phyloP scores from a whole-genome alignment of 2,329 filamentous ascomycete species.

The Trichoderma afroharzianum region DNA sequence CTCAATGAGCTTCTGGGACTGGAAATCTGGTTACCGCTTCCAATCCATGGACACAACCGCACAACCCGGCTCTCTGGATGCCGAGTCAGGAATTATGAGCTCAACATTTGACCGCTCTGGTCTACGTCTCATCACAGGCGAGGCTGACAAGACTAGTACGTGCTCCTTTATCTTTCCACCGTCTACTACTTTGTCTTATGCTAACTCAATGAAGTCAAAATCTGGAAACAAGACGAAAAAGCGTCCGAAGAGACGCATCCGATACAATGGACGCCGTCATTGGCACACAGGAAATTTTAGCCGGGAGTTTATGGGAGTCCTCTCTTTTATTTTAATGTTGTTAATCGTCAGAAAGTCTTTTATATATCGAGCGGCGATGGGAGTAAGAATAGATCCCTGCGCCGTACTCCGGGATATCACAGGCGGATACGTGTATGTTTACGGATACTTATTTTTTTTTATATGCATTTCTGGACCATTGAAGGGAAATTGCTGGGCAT shows the following conservation, averaged over 20 bases:
- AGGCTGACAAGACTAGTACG: conserved; percentile 90
- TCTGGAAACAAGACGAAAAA: conserved; percentile 91
- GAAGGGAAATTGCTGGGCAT: background rate
- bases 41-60: conserved; percentile 87
- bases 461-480: background rate
- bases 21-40: conserved; percentile 93
- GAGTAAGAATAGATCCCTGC: background rate
- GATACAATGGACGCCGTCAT: conserved; percentile 82
- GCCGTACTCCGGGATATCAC: background rate
- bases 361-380: background rate
- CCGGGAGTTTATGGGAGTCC: background rate
- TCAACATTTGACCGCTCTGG: conserved; percentile 90
- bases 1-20: conserved; percentile 97
- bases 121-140: conserved; percentile 83
- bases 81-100: conserved; percentile 92
- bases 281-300: conserved; percentile 73
- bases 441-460: background rate
- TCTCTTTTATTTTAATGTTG: background rate
- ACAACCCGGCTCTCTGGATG: conserved; percentile 89
- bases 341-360: background rate
- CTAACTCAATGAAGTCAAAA: conserved; percentile 60
- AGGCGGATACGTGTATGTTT: background rate
- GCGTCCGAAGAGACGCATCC: conserved; percentile 91
- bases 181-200: background rate
- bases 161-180: conserved; percentile 9